Percentiles rank a stretch among this genome's conserved stretches.
Evolutionary conservation across 768 basidiomycete genomes (phyloP).

Genomic region (Exsudoporus frostii): DNA sequence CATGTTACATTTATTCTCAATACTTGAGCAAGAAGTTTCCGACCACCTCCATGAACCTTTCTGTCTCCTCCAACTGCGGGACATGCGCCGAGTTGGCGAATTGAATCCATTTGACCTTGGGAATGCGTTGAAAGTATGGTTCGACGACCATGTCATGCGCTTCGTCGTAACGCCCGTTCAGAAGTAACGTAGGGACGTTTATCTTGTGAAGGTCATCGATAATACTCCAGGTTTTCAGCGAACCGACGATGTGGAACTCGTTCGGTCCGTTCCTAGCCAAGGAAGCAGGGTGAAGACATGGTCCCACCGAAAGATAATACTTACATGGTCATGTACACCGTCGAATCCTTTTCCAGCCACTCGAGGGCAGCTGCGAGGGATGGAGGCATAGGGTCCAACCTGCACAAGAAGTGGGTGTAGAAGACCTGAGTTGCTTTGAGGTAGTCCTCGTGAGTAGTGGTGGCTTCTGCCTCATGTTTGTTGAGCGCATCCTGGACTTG

Average conservation of each 20-base stretch:
- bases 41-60: conserved; percentile 32
- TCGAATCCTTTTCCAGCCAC: conserved; percentile 41
- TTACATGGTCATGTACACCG: conserved; percentile 48
- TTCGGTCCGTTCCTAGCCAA: conserved; percentile 38
- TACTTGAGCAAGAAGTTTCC: conserved; percentile 27
- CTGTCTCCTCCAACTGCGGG: conserved; percentile 37
- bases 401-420: conserved; percentile 43
- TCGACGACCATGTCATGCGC: conserved; percentile 33
- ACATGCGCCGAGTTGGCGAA: conserved; percentile 38
- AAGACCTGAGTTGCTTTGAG: conserved; percentile 40
- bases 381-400: conserved; percentile 43
- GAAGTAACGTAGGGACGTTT: conserved; percentile 31
- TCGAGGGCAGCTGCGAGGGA: conserved; percentile 34
- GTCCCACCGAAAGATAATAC: conserved; percentile 9
- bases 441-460: conserved; percentile 44
- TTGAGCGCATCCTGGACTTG: conserved; percentile 38
- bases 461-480: conserved; percentile 45
- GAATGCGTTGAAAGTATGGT: conserved; percentile 33
- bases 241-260: conserved; percentile 34
- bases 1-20: background rate
- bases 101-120: conserved; percentile 35
- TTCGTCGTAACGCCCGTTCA: conserved; percentile 38
- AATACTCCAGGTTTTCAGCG: conserved; percentile 36
- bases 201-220: conserved; percentile 34
- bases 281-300: background rate